Base-by-base conservation (phyloP, 371 early-diverging fungal species). In the Zychaea mexicana region DNA sequence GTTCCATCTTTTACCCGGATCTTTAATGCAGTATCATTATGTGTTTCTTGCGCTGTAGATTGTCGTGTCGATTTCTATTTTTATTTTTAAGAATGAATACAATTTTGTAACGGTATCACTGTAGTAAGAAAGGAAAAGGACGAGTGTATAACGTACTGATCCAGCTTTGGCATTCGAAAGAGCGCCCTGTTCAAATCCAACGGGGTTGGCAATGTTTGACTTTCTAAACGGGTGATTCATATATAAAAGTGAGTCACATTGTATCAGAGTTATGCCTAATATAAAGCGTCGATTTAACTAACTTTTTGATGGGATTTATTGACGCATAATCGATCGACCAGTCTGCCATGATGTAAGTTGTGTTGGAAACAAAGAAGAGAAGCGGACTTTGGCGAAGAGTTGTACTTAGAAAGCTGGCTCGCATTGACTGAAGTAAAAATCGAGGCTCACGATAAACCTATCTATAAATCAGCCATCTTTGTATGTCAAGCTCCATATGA, bases 281-380 rank as follows among this genome's bases (percentile, higher is more conserved):
- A n/a, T n/a, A n/a, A n/a, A n/a, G n/a, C n/a, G n/a, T n/a, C n/a
- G n/a, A n/a, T n/a, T n/a, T 15, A 52, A 27, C 9, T 9, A 7
- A 69, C 71, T 61, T 76, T 21, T 61, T 53, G 10, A 49, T 30
- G 15, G 64, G 28, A 22, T 66, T 66, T 36, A 74, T 72, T 22
- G 78, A 74, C 49, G 72, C 67, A 67, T 72, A 77, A 65, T 77
- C 74, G 12, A 77, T 61, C 55, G 71, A 60, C 78, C 78, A 77
- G 38, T 66, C 62, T 30, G 74, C 68, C 70, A 77, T 66, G 31
- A 26, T 58, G 46, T 5, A 24, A 22, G 9, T 4, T 49, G 42
- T 42, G 15, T 42, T 17, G 4, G 7, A 42, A 42, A 15, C 4
- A 12, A 42, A 17, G 15, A 12, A 42, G 13, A 42, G 15, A 17